Evolutionary conservation across 2,329 filamentous ascomycete genomes (phyloP).

Genomic region (Botrytis byssoidea): DNA sequence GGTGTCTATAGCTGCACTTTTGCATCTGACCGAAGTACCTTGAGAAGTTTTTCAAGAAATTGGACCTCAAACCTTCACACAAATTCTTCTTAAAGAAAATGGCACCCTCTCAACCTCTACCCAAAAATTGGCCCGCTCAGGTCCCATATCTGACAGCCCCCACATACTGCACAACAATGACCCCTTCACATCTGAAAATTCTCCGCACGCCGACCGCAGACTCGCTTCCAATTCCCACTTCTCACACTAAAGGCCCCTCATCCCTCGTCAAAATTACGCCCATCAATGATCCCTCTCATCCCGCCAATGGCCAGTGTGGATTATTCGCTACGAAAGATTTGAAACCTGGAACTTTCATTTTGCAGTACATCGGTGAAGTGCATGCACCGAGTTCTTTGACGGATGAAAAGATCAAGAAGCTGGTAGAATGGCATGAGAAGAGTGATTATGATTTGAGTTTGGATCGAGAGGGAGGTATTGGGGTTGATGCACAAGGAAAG

Average conservation of each 20-base stretch:
- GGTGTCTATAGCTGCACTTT: neutral
- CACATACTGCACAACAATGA: constrained; percentile 45
- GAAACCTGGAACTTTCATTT: constrained; percentile 53
- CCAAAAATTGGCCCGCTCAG: constrained; percentile 57
- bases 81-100: neutral
- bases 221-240: constrained; percentile 39
- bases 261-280: constrained; percentile 53
- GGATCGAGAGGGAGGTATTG: constrained; percentile 54
- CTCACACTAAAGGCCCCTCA: constrained; percentile 46
- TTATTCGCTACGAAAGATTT: constrained; percentile 59
- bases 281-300: constrained; percentile 53
- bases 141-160: constrained; percentile 55
- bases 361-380: constrained; percentile 61
- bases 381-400: constrained; percentile 43
- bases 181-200: constrained; percentile 23
- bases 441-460: constrained; percentile 67
- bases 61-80: neutral
- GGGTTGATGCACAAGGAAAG: constrained; percentile 56
- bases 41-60: neutral
- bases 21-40: neutral
- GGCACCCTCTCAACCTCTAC: constrained; percentile 32
- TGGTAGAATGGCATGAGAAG: constrained; percentile 39
- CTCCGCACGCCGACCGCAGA: constrained; percentile 33
- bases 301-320: constrained; percentile 57
- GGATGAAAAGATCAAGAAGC: neutral